Evolutionary conservation across 345 rosid species (phyloP), one percentile per base, ranked within the genome.

Genomic region (Combretum micranthum): DNA sequence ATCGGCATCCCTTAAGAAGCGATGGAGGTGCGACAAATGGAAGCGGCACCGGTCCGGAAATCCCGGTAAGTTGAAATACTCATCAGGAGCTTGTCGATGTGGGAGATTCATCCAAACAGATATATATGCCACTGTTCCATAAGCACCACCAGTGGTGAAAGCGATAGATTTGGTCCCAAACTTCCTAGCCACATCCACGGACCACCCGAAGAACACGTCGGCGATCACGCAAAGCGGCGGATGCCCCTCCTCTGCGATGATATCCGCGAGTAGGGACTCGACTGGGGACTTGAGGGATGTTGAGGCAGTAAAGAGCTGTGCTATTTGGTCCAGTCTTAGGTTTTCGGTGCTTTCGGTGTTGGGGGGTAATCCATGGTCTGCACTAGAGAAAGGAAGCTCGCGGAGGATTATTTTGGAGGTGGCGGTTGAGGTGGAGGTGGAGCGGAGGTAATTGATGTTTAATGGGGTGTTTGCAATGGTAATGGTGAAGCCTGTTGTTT

Each of bases 71-170:
- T 4, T 19, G 22, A 83, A 83, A 59, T 80, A 71, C 68, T 61
- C 43, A 60, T 68, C 0, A 32, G 39, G 9, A 32, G 52, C 55
- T 12, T 25, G 19, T 2, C 67, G 68, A 39, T 83, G 88, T 13
- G 88, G 80, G 44, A 77, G 83, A 67, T 69, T 69, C 44, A 69
- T 46, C 88, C 84, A 79, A 15, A 80, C 0, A 15, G 85, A 80
- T 2, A 58, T 13, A 51, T 63, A 75, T 16, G 79, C 81, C 53
- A 75, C 6, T 15, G 62, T 53, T 2, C 81, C 80, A 15, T 77
- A 79, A 3, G 83, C 83, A 15, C 83, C 20, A 50, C 62, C 59
- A 1, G 64, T 57, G 47, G 39, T 43, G 50, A 60, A 66, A 17
- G 49, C 4, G 39, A 54, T 47, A 47, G 47, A 39, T 25, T 59